phyloP scores from a whole-genome alignment of 2,329 filamentous ascomycete genomes.

The Scolecobasidium constrictum region DNA sequence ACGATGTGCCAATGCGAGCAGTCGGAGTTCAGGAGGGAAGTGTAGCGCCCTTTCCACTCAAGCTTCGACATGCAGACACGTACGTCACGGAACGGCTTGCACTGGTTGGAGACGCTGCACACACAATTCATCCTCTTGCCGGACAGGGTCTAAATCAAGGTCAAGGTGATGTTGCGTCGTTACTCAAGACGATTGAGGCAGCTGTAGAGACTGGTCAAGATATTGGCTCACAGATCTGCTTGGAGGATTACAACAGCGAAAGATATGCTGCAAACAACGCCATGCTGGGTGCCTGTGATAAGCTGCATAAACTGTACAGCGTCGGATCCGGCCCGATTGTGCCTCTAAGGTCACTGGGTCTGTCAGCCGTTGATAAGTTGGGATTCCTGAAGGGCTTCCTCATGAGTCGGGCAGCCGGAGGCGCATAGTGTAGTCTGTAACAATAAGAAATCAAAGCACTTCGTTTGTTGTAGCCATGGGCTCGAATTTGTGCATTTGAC shows the following conservation, averaged over 20 bases:
- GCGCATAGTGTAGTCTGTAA: constrained; percentile 5
- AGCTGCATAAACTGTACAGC: constrained; percentile 88
- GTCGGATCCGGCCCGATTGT: constrained; percentile 70
- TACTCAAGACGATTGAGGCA: constrained; percentile 63
- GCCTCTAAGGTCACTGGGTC: constrained; percentile 63
- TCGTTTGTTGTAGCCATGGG: too few species aligned
- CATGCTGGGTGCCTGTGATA: constrained; percentile 71
- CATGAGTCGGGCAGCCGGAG: constrained; percentile 56
- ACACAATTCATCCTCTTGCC: constrained; percentile 88
- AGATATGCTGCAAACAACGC: constrained; percentile 72
- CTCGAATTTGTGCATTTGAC: too few species aligned
- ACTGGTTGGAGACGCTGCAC: constrained; percentile 81
- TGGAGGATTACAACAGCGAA: constrained; percentile 73
- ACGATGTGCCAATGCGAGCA: constrained; percentile 51
- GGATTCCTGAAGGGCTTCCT: constrained; percentile 71
- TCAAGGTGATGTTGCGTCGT: constrained; percentile 73
- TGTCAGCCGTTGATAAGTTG: constrained; percentile 65
- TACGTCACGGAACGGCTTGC: constrained; percentile 88
- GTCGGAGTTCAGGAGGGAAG: constrained; percentile 65
- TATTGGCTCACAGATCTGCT: constrained; percentile 63
- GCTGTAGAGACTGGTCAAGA: constrained; percentile 79
- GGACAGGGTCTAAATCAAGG: constrained; percentile 93
- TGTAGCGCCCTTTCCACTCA: constrained; percentile 82
- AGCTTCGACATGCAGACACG: constrained; percentile 84
- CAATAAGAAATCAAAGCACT: background rate